Evolutionary conservation across 176 grass and related monocot species (phyloP).

Genomic region (Cymbopogon citratus): DNA sequence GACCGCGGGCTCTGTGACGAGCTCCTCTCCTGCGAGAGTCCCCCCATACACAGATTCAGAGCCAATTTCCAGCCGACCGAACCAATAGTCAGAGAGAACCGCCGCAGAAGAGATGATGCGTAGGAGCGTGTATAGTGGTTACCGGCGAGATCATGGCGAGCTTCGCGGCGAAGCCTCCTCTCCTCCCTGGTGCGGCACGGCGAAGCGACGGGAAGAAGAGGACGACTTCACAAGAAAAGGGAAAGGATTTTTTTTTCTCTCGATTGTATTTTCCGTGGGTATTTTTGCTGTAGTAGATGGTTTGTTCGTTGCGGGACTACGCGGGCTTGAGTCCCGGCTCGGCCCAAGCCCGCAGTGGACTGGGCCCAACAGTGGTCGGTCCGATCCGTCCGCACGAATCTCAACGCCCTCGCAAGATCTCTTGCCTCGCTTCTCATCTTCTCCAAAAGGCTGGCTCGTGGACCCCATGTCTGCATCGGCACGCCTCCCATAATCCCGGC

Average conservation of each 20-base stretch:
- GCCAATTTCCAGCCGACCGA: background rate
- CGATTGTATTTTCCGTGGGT: constrained; percentile 5
- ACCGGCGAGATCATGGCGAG: constrained; percentile 75
- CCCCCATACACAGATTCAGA: constrained; percentile 43
- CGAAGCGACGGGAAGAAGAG: constrained; percentile 31
- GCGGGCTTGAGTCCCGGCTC: background rate
- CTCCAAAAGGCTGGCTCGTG: constrained; percentile 7
- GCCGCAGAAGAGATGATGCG: background rate
- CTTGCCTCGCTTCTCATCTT: background rate
- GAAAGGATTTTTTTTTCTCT: background rate
- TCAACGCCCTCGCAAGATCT: background rate
- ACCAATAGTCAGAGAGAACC: background rate
- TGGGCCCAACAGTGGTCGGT: background rate
- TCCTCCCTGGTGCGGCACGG: constrained; percentile 28
- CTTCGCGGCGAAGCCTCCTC: constrained; percentile 40
- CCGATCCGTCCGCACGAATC: background rate
- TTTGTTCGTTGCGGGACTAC: constrained; percentile 15
- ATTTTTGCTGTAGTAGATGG: background rate
- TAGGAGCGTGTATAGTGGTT: background rate
- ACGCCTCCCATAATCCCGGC: constrained; percentile 11
- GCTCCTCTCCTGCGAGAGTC: constrained; percentile 53
- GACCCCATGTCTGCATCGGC: constrained; percentile 26
- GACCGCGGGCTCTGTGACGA: constrained; percentile 81
- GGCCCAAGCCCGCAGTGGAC: background rate
- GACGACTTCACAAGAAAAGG: constrained; percentile 18